Evolutionary conservation across 306 rosid genomes (phyloP).

Genomic region (Dalbergia cultrata): DNA sequence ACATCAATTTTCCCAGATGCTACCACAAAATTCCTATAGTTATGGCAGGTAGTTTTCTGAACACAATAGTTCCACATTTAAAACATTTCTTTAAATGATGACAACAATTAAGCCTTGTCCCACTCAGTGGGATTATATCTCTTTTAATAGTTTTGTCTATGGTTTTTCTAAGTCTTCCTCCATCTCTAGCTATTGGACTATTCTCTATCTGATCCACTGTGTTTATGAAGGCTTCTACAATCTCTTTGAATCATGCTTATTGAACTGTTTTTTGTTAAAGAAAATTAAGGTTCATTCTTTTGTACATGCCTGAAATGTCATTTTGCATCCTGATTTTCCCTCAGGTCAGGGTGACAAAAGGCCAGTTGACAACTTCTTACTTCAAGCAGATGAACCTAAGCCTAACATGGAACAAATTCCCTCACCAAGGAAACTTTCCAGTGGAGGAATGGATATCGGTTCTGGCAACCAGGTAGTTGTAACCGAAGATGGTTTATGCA

Average conservation of each 20-base stretch:
- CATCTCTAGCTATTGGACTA: no score
- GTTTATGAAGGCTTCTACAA: no score
- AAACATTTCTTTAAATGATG: constrained; percentile 11
- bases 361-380: constrained; percentile 35
- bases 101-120: no score
- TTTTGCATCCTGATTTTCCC: constrained; percentile 36
- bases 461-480: constrained; percentile 45
- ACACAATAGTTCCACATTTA: not conserved
- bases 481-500: constrained; percentile 38
- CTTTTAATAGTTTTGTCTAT: no score
- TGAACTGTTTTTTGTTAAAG: constrained; percentile 16
- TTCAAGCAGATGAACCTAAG: constrained; percentile 50
- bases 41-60: constrained; percentile 5
- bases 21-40: not conserved
- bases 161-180: no score
- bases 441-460: constrained; percentile 46
- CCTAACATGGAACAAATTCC: constrained; percentile 45
- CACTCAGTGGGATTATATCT: no score
- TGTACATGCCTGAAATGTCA: constrained; percentile 32
- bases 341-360: constrained; percentile 55
- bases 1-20: constrained; percentile 17
- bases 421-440: constrained; percentile 44
- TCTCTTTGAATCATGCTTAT: not conserved
- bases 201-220: no score
- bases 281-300: constrained; percentile 17